Percentiles rank a stretch among this genome's conserved stretches.
phyloP scores from a whole-genome alignment of 2,329 filamentous ascomycete species.

The Xylaria arbuscula region DNA sequence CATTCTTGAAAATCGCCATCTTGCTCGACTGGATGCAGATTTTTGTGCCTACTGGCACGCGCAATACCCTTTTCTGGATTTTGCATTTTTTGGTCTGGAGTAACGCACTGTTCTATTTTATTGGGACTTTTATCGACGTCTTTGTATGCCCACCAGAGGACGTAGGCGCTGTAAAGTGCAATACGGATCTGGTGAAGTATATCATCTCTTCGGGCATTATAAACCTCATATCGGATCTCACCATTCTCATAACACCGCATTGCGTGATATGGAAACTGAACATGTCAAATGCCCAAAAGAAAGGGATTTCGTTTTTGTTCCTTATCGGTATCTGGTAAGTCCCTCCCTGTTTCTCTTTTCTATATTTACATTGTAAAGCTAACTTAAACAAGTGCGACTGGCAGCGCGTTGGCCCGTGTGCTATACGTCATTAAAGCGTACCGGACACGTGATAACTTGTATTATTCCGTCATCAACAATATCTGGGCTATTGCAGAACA shows the following conservation, averaged over 20 bases:
- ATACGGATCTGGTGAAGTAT: slow-evolving; percentile 8
- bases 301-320: slow-evolving; percentile 31
- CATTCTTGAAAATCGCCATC: slow-evolving; percentile 27
- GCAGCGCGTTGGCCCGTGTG: slow-evolving; percentile 25
- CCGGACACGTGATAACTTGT: slow-evolving; percentile 17
- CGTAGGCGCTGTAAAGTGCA: slow-evolving; percentile 1
- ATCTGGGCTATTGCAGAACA: slow-evolving; percentile 28
- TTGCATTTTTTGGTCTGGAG: slow-evolving; percentile 16
- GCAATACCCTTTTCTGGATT: slow-evolving; percentile 23
- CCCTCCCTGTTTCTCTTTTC: background rate
- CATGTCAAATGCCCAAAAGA: slow-evolving; percentile 25
- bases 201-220: slow-evolving; percentile 28
- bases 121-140: slow-evolving; percentile 24
- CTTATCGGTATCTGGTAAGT: slow-evolving; percentile 33
- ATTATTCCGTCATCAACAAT: slow-evolving; percentile 16
- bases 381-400: slow-evolving; percentile 18
- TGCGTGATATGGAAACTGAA: slow-evolving; percentile 34
- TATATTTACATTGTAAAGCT: background rate
- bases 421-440: slow-evolving; percentile 12
- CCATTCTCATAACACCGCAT: slow-evolving; percentile 28
- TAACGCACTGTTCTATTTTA: slow-evolving; percentile 31
- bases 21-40: slow-evolving; percentile 26
- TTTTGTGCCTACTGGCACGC: slow-evolving; percentile 22
- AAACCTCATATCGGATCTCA: slow-evolving; percentile 32
- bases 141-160: slow-evolving; percentile 23